Evolutionary conservation across 202 grass and related monocot genomes (phyloP), one percentile per base, ranked within the genome.

Genomic region (Panicum virgatum): DNA sequence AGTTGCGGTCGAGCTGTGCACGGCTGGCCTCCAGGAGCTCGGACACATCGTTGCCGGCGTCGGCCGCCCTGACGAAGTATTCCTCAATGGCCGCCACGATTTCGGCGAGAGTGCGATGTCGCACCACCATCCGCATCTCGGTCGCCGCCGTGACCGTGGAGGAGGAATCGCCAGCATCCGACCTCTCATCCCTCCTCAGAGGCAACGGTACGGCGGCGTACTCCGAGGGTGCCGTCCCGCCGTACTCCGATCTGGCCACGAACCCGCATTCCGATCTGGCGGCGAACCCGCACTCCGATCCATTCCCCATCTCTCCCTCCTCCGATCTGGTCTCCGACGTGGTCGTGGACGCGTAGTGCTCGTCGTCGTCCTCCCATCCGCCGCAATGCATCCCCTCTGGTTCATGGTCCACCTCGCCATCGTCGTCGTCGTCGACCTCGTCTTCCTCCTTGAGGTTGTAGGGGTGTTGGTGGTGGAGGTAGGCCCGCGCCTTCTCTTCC

Each of bases 1-100:
- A 91, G 77, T 90, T 99, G 52, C 91, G 86, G 48, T 96, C 96
- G 6, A 99, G 86, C 66, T 99, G 96, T 5, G 87, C 91, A 0
- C 91, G 93, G 82, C 85, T 88, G 5, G 90, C 87, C 77, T 99
- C 96, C 32, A 99, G 87, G 54, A 99, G 88, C 63, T 96, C 90
- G 0, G 92, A 99, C 0, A 96, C 85, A 56, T n/a, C 83, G 25
- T 87, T 79, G 78, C 96, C 92, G 6, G 96, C 76, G 8, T 88
- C 89, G 9, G 92, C 92, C 0, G 90, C 96, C 80, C 92, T 96
- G 36, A 93, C 52, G 39, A 99, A 99, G 87, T 88, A 93, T 70
- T 96, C 92, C 89, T 99, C 89, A 23, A 99, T 91, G 67, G 92
- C 87, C 1, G 89, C 89, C 25, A 89, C 87, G 44, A 99, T 99